Conservation (phyloP, 2,329 filamentous ascomycete genomes). For the Aspergillus sp. region DNA sequence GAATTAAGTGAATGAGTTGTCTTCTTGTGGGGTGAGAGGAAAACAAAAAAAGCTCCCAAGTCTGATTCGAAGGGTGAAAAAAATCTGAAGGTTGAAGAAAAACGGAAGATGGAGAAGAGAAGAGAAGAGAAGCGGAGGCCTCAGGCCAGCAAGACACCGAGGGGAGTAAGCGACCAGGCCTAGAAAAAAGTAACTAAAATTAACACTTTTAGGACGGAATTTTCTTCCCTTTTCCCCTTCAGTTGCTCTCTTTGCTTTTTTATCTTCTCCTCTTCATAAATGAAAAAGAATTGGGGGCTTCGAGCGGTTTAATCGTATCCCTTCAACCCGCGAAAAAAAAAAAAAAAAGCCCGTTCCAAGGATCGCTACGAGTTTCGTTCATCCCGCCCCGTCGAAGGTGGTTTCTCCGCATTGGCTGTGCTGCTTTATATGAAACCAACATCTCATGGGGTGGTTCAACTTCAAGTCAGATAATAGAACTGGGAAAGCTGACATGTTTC, state of each 20-base stretch:
- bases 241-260: too few species aligned
- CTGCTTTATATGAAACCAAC: too few species aligned
- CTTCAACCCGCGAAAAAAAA: neutral
- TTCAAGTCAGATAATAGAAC: too few species aligned
- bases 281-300: neutral
- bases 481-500: too few species aligned
- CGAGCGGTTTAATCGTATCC: neutral
- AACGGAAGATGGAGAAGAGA: neutral
- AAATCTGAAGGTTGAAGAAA: neutral
- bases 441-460: too few species aligned
- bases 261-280: neutral
- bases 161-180: neutral
- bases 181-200: neutral
- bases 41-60: neutral
- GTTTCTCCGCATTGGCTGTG: too few species aligned
- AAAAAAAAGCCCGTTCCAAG: neutral
- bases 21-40: neutral
- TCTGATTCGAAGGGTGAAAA: neutral
- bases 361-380: too few species aligned
- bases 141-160: neutral
- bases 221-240: too few species aligned
- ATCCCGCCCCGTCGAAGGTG: too few species aligned
- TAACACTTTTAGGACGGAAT: too few species aligned
- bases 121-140: neutral
- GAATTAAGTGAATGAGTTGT: constrained; percentile 4